These are phyloP conservation scores for Malassezia japonica DNA, from an alignment of 1,284 basidiomycete species.

Conservation along the genomic window DNA sequence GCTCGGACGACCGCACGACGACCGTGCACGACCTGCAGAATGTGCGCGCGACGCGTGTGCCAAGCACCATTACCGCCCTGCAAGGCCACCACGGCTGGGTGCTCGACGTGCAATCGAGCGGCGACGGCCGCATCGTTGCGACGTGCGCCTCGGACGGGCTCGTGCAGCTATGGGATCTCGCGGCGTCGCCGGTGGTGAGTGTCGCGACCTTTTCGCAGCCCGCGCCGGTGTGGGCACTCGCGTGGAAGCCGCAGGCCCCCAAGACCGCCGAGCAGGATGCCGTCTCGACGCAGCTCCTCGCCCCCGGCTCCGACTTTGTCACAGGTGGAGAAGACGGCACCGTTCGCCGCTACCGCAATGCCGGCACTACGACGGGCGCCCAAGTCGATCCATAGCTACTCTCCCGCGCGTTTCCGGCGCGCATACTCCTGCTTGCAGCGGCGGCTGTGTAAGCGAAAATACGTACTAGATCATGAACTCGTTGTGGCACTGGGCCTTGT, in stretches of 20 bases:
- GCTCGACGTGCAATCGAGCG: slow-evolving; percentile 10
- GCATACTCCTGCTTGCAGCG: slow-evolving; percentile 15
- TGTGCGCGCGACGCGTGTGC: not conserved
- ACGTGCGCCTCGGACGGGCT: slow-evolving; percentile 4
- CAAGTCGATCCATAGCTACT: not conserved
- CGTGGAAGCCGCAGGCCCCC: slow-evolving; percentile 4
- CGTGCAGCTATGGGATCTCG: slow-evolving; percentile 13
- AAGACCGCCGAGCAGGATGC: not conserved
- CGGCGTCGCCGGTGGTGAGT: slow-evolving; percentile 6
- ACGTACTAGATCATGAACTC: slow-evolving; percentile 40
- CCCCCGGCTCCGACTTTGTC: slow-evolving; percentile 4
- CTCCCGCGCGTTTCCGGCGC: slow-evolving; percentile 1
- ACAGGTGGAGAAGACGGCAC: slow-evolving; percentile 8
- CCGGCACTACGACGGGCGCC: slow-evolving; percentile 1
- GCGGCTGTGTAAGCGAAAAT: slow-evolving; percentile 1
- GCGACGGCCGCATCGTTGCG: slow-evolving; percentile 13
- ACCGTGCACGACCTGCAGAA: slow-evolving; percentile 13
- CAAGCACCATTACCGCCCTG: slow-evolving; percentile 4
- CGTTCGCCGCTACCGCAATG: slow-evolving; percentile 11
- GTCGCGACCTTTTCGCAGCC: slow-evolving; percentile 2
- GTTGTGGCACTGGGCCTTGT: slow-evolving; percentile 33
- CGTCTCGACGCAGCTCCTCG: slow-evolving; percentile 1
- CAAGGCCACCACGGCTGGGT: slow-evolving; percentile 17
- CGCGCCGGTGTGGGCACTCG: slow-evolving; percentile 6
- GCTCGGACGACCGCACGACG: slow-evolving; percentile 12